Evolutionary conservation across 352 stramenopile species (phyloP), one percentile per base, ranked within the genome.

Genomic region (Plasmopara viticola): DNA sequence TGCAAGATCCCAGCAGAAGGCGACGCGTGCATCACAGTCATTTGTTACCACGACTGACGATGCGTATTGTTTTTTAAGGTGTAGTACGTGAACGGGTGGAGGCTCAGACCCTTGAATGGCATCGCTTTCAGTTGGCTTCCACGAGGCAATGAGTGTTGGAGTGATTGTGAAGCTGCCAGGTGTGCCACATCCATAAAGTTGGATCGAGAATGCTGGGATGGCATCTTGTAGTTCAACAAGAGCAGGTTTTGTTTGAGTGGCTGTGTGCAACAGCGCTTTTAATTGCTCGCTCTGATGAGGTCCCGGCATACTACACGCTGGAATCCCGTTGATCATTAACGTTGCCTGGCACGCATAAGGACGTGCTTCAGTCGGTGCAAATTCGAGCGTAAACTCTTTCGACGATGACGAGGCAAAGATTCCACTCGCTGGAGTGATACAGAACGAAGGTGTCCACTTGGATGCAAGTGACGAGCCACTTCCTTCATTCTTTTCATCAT

Each of bases 221-320:
- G 37, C 47, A 28, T 60, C 46, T 18, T 18, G 28, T 31, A 68
- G 17, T 10, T 55, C 53, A 25, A 25, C 20, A 25, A 25, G 20
- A 25, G 1, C 39, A 13, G 56, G 47, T 4, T 72, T 46, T 0
- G 20, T 44, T 41, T 74, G 50, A 31, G 31, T 35, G 5, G 31
- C 31, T 35, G 31, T 35, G 1, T 25, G 20, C 20, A 75, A 73
- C 1, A 65, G 56, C 9, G 68, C 48, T 6, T 59, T 55, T 0
- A 88, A 51, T 28, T 68, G 60, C 6, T 25, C 25, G 20, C 75
- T 62, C 48, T 87, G 75, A n/a, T 54, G 18, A 1, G 65, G 55
- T 5, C 75, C 72, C 2, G 78, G 73, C 44, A 87, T 65, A 13
- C 73, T 79, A 54, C 79, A 87, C 13, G 50, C 45, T 18, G 74